phyloP scores from a whole-genome alignment of 2,329 filamentous ascomycete genomes.

The Botrytis medusae region DNA sequence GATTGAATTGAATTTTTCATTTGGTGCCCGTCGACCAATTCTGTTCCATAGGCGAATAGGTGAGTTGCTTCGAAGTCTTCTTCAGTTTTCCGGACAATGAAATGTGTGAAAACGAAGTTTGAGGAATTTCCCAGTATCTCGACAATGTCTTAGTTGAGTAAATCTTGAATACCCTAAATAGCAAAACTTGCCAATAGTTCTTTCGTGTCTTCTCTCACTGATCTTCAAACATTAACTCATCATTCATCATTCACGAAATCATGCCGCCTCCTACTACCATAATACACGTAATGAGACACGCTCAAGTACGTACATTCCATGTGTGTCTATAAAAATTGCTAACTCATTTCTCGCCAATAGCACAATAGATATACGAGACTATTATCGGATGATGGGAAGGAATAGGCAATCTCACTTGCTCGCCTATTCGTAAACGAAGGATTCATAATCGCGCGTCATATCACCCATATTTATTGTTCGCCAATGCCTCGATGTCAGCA shows the following conservation, averaged over 20 bases:
- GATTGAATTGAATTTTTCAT: rapidly evolving
- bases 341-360: neutral
- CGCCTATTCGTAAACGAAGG: neutral
- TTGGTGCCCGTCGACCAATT: neutral
- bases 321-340: neutral
- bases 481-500: neutral
- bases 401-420: neutral
- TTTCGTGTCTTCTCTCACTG: neutral
- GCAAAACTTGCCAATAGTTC: neutral
- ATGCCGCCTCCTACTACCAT: neutral
- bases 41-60: neutral
- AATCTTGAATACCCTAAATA: neutral
- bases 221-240: too few relatives aligned
- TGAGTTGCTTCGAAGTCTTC: neutral
- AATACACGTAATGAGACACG: neutral
- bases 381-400: neutral
- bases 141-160: neutral
- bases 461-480: slow-evolving; percentile 4
- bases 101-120: neutral
- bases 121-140: neutral
- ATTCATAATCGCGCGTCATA: neutral
- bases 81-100: neutral
- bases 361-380: neutral
- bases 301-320: neutral
- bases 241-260: neutral